Conservation (phyloP, 2,329 filamentous ascomycete genomes). For the Fusarium begoniae region DNA sequence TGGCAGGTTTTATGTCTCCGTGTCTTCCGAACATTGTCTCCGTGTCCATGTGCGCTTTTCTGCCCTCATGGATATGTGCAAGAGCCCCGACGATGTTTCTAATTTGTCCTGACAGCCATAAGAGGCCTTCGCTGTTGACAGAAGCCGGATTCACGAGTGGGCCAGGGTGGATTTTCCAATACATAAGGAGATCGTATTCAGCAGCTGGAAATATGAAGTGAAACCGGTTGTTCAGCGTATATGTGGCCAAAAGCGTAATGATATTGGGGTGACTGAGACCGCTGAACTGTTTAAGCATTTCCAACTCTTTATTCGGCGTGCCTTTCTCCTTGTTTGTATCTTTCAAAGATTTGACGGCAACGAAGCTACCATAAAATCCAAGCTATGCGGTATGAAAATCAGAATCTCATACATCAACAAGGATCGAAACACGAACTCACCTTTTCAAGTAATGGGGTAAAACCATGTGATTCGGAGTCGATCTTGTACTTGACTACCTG, state of each 20-base stretch:
- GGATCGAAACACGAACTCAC: not conserved
- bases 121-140: not conserved
- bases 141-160: not conserved
- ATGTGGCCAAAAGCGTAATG: not conserved
- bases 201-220: not conserved
- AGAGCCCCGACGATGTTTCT: not conserved
- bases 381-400: not conserved
- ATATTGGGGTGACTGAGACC: rapidly evolving
- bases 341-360: not conserved
- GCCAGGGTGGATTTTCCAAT: not conserved
- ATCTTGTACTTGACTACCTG: not conserved
- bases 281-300: not conserved
- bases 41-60: rapidly evolving
- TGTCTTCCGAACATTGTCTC: not conserved
- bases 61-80: not conserved
- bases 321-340: rapidly evolving
- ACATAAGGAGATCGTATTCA: not conserved
- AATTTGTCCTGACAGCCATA: not conserved
- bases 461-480: not conserved
- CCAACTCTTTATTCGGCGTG: not conserved
- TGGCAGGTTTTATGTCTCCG: not conserved
- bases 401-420: not conserved
- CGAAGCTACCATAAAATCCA: not conserved
- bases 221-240: not conserved
- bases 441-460: not conserved